A percentile compares a stretch with the other conserved stretches of the same genome.
phyloP scores from a whole-genome alignment of 73 alveolate genomes.

The Durusdinium trenchii region DNA sequence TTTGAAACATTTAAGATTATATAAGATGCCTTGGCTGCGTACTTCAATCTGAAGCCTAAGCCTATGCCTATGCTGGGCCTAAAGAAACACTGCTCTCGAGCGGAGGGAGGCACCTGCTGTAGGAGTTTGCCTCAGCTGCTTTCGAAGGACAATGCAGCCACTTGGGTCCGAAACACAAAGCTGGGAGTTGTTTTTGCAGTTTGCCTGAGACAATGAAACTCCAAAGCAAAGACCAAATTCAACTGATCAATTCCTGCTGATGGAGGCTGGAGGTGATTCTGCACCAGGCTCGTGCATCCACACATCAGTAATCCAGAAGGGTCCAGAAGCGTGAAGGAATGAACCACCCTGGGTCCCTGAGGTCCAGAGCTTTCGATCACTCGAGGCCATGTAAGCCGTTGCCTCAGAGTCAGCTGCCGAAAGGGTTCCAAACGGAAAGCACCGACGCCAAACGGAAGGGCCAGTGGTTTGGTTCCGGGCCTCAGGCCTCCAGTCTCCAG shows the following conservation, averaged over 20 bases:
- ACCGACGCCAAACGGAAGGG: too few species aligned
- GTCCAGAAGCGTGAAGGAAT: not conserved
- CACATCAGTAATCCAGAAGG: not conserved
- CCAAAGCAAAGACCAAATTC: not conserved
- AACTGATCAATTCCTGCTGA: not conserved
- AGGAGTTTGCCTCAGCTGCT: too few species aligned
- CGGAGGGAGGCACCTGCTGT: too few species aligned
- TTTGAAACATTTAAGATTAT: too few species aligned
- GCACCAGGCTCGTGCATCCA: not conserved
- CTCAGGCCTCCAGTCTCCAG: not conserved
- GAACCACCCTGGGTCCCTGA: not conserved
- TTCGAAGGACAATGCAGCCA: too few species aligned
- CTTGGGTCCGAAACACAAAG: not conserved
- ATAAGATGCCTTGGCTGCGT: too few species aligned
- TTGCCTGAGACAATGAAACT: not conserved
- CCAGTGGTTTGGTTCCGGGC: not conserved
- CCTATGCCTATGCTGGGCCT: too few species aligned
- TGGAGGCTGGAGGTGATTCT: not conserved
- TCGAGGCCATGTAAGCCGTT: slow-evolving; percentile 69
- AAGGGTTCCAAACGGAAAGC: too few species aligned
- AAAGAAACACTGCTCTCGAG: too few species aligned
- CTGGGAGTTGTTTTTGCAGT: not conserved
- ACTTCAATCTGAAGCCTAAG: too few species aligned
- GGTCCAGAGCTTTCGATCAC: slow-evolving; percentile 86
- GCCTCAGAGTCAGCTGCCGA: not conserved